phyloP scores from a whole-genome alignment of 345 rosid genomes.

The Odontarrhena argentea region DNA sequence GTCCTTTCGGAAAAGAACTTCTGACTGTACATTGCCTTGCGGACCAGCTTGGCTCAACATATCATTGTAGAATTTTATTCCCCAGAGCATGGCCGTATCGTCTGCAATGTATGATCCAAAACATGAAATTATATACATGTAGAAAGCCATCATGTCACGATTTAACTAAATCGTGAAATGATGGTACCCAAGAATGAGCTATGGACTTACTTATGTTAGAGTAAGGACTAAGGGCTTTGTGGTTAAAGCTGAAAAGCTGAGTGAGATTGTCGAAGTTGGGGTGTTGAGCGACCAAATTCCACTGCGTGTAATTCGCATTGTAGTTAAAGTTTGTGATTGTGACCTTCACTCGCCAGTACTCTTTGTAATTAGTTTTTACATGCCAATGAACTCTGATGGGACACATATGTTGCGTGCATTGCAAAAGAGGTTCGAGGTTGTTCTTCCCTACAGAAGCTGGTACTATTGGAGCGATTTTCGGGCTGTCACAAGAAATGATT shows the following conservation, averaged over 20 bases:
- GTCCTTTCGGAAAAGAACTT: conserved; percentile 78
- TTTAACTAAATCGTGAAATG: no score
- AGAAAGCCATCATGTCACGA: no score
- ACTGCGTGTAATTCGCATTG: conserved; percentile 71
- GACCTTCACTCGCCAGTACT: conserved; percentile 83
- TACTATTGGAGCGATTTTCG: conserved; percentile 67
- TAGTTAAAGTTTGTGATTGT: conserved; percentile 83
- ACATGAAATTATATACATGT: not conserved
- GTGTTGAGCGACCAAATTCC: conserved; percentile 86
- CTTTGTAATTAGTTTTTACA: conserved; percentile 73
- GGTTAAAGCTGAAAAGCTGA: conserved; percentile 69
- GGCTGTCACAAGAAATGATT: conserved; percentile 33
- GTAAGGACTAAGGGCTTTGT: conserved; percentile 66
- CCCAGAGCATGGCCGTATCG: conserved; percentile 86
- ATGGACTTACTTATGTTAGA: conserved; percentile 61
- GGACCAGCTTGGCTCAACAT: conserved; percentile 78
- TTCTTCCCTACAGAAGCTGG: conserved; percentile 44
- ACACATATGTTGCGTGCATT: conserved; percentile 91
- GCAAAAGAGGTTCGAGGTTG: conserved; percentile 56
- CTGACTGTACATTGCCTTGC: conserved; percentile 81
- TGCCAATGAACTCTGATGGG: conserved; percentile 95
- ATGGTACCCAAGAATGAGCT: not conserved
- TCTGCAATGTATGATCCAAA: conserved; percentile 45
- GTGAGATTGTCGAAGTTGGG: conserved; percentile 83
- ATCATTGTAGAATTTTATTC: conserved; percentile 77